These are phyloP conservation scores for Drosera spatulata DNA, from an alignment of 179 eudicot species.

Conservation along the genomic window DNA sequence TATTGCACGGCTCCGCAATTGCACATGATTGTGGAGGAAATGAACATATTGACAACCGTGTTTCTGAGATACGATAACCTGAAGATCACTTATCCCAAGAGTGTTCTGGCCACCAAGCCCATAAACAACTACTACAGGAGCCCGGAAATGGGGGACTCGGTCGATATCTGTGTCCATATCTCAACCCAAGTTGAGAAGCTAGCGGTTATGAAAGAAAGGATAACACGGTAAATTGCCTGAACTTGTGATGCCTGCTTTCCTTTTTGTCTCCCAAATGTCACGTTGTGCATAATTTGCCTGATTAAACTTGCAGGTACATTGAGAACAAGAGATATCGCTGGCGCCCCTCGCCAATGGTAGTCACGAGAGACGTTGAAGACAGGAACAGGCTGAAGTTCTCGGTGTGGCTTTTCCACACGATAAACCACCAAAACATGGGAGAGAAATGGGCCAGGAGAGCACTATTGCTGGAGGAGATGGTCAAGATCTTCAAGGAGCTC, in stretches of 20 bases:
- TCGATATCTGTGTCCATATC: conserved; percentile 30
- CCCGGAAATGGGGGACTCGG: conserved; percentile 38
- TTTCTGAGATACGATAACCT: conserved; percentile 39
- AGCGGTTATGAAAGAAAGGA: conserved; percentile 29
- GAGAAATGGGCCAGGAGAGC: conserved; percentile 19
- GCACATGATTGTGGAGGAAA: conserved; percentile 62
- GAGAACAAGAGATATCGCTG: conserved; percentile 18
- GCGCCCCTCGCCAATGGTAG: conserved; percentile 15
- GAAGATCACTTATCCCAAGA: conserved; percentile 34
- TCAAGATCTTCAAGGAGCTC: conserved; percentile 16
- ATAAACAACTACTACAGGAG: conserved; percentile 36
- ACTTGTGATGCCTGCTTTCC: no score
- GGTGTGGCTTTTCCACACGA: conserved; percentile 12
- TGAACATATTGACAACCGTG: conserved; percentile 43
- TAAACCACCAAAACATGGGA: conserved; percentile 23
- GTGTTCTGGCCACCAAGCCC: conserved; percentile 28
- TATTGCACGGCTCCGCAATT: neutral
- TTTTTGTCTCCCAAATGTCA: no score
- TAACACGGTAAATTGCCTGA: conserved; percentile 15
- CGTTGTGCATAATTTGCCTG: neutral
- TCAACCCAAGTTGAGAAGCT: conserved; percentile 33
- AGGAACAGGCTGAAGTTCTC: conserved; percentile 13
- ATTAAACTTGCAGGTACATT: conserved; percentile 8
- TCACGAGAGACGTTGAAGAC: conserved; percentile 13
- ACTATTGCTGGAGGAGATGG: conserved; percentile 20